Percentiles rank a stretch among this genome's conserved stretches.
These are phyloP conservation scores for Mortierella sp. DNA, from an alignment of 371 early-diverging fungal species.

Conservation along the genomic window DNA sequence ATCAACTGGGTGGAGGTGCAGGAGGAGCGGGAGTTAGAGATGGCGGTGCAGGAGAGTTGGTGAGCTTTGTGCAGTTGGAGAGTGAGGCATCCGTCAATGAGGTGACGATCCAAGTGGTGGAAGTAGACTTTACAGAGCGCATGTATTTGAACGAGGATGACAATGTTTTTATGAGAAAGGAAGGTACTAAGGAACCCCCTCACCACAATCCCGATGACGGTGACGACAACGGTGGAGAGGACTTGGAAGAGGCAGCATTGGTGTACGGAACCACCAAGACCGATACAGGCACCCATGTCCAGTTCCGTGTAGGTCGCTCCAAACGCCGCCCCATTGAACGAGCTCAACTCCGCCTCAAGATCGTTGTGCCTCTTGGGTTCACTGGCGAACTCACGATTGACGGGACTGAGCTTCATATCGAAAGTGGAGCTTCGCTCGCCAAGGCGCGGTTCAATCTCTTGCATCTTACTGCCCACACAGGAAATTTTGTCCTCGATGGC, in stretches of 20 bases:
- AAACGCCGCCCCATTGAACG: background rate
- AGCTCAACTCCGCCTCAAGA: constrained; percentile 5
- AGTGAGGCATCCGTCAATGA: constrained; percentile 2
- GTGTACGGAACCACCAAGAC: background rate
- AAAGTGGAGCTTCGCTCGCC: background rate
- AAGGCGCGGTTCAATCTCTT: background rate
- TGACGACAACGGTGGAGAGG: background rate
- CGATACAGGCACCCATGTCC: background rate
- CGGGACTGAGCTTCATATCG: background rate
- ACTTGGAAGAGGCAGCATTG: background rate
- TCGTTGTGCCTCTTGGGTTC: background rate
- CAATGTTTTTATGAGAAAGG: background rate
- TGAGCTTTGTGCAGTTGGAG: constrained; percentile 11
- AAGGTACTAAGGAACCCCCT: background rate
- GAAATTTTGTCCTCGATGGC: background rate
- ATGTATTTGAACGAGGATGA: background rate
- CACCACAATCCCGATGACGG: background rate
- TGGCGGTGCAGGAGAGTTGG: background rate
- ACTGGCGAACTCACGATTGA: constrained; percentile 1
- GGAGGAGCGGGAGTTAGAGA: background rate
- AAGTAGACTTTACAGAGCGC: background rate
- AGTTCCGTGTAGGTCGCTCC: background rate
- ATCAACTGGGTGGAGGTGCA: background rate
- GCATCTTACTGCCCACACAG: background rate
- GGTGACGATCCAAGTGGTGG: background rate